Evolutionary conservation across 768 basidiomycete species (phyloP).

Genomic region (Lactarius vividus): DNA sequence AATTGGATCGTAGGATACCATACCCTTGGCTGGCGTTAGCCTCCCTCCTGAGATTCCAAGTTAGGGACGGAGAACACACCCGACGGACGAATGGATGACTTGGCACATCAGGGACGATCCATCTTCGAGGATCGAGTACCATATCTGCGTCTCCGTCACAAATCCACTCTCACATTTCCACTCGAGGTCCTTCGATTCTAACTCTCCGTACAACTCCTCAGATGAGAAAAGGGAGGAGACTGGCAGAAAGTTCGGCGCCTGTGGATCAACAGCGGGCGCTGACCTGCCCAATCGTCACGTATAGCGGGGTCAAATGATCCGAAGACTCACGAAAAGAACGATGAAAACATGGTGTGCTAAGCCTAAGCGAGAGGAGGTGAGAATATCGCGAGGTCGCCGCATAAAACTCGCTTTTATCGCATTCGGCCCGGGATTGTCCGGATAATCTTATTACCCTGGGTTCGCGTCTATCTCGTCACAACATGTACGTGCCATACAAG

Average conservation of each 20-base stretch:
- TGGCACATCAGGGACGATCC: constrained; percentile 78
- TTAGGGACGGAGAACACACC: constrained; percentile 50
- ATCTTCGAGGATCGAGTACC: constrained; percentile 80
- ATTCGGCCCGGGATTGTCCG: constrained; percentile 17
- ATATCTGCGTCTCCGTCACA: constrained; percentile 85
- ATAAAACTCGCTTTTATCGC: background rate
- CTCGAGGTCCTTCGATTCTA: constrained; percentile 71
- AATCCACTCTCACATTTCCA: constrained; percentile 85
- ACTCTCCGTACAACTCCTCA: constrained; percentile 68
- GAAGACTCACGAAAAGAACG: constrained; percentile 69
- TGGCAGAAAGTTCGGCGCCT: constrained; percentile 79
- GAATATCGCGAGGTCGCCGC: background rate
- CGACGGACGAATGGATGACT: constrained; percentile 84
- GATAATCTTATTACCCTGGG: too few relatives aligned
- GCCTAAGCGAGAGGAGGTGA: constrained; percentile 26
- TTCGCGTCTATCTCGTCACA: too few relatives aligned
- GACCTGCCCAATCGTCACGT: constrained; percentile 41
- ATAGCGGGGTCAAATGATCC: background rate
- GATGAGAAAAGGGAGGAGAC: constrained; percentile 60
- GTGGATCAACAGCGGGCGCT: constrained; percentile 55
- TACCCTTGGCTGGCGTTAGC: constrained; percentile 47
- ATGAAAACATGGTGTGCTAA: constrained; percentile 65
- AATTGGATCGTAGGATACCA: constrained; percentile 97
- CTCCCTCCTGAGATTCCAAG: constrained; percentile 13
- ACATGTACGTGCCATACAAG: background rate